Evolutionary conservation across 1,284 basidiomycete genomes (phyloP).

Genomic region (Fomitopsis schrenkii): DNA sequence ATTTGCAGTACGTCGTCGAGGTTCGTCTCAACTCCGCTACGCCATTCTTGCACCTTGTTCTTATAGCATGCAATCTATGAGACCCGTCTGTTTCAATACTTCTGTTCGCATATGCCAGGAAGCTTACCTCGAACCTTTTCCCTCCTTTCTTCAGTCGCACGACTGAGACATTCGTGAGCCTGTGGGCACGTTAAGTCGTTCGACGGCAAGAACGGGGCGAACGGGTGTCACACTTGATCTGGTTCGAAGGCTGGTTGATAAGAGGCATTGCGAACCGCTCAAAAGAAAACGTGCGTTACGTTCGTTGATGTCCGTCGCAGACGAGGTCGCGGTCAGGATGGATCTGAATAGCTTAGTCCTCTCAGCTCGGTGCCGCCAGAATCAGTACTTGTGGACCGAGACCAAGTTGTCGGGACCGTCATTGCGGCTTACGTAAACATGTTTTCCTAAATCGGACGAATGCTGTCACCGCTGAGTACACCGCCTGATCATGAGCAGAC

Average conservation of each 20-base stretch:
- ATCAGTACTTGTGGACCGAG: neutral
- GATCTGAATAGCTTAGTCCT: neutral
- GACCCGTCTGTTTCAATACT: neutral
- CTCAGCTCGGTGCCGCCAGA: neutral
- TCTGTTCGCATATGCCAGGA: neutral
- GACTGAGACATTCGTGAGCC: slow-evolving; percentile 94
- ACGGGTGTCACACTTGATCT: slow-evolving; percentile 65
- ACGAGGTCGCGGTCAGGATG: neutral
- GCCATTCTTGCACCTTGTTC: slow-evolving; percentile 98
- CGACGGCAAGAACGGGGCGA: slow-evolving; percentile 8
- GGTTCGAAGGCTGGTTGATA: slow-evolving; percentile 75
- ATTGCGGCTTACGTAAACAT: neutral
- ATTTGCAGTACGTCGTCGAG: slow-evolving; percentile 97
- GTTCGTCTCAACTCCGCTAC: slow-evolving; percentile 91
- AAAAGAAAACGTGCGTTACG: neutral
- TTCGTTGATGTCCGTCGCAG: neutral
- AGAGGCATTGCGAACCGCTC: slow-evolving; percentile 42
- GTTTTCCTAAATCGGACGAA: neutral
- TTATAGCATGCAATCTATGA: slow-evolving; percentile 96
- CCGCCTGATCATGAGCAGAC: neutral
- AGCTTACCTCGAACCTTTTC: slow-evolving; percentile 89
- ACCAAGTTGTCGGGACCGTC: neutral
- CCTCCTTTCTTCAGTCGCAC: slow-evolving; percentile 96
- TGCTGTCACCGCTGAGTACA: neutral
- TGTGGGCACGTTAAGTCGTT: slow-evolving; percentile 28